These are phyloP conservation scores for Iris pallida DNA, from an alignment of 116 monocot species.

Conservation along the genomic window DNA sequence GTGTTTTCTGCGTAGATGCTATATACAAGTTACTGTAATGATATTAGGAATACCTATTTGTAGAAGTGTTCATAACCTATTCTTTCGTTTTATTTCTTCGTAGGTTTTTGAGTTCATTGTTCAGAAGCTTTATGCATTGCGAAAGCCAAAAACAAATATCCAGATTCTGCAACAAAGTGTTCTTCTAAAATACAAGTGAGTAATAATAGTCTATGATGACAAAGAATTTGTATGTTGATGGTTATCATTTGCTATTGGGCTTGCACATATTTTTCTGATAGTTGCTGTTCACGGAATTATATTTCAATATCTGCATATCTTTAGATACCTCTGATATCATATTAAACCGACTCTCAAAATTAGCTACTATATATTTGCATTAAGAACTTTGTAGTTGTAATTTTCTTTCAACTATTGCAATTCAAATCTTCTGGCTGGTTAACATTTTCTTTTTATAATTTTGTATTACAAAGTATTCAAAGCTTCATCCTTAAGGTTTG, in stretches of 20 bases:
- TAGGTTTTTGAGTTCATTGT: slow-evolving; percentile 92
- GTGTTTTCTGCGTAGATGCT: not conserved
- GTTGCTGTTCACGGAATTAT: too few species aligned
- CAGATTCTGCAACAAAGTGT: slow-evolving; percentile 98
- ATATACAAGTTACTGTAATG: not conserved
- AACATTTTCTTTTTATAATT: too few species aligned
- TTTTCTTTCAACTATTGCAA: too few species aligned
- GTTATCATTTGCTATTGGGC: not conserved
- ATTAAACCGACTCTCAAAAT: too few species aligned
- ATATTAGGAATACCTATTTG: not conserved
- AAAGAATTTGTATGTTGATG: not conserved
- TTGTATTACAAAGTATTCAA: too few species aligned
- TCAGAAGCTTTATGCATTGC: slow-evolving; percentile 96
- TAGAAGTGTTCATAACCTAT: not conserved
- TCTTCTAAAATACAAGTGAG: slow-evolving; percentile 97
- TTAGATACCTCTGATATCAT: too few species aligned
- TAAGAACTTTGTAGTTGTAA: too few species aligned
- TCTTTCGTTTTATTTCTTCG: slow-evolving; percentile 12
- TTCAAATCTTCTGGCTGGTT: too few species aligned
- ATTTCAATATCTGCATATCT: too few species aligned
- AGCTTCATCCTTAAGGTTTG: too few species aligned
- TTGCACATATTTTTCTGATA: not conserved
- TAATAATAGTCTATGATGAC: not conserved
- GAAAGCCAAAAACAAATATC: slow-evolving; percentile 99
- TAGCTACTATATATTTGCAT: too few species aligned